Evolutionary conservation across 805 yeast genomes (phyloP), one percentile per base, ranked within the genome.

Genomic region (Hemisphaericaspora nanyangensis): DNA sequence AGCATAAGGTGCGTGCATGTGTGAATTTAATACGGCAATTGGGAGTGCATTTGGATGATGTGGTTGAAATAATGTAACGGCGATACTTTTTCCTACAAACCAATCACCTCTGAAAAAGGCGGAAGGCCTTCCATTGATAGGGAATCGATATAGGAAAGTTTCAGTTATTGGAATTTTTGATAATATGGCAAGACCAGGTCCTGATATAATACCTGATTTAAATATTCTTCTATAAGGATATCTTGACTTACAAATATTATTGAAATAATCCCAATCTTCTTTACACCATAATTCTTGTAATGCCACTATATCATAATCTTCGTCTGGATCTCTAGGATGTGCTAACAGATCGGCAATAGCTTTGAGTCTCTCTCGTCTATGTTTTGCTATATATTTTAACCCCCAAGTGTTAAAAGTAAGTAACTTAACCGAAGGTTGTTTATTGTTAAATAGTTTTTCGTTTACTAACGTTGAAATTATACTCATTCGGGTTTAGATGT

Each of bases 71-170:
- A 62, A 42, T 0, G 95, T 84, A 3, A 88, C 79, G 1, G 95
- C 84, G 15, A 88, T 77, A 7, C 91, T 76, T 56, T 93, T 93
- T 7, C 99, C 99, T 17, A 93, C 99, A 49, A 77, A 87, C 96
- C 97, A 93, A 58, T 93, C 99, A 27, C 99, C 99, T 42, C 98
- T 68, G 66, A 78, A 83, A 47, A 93, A 82, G 0, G 99, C 99
- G 30, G 88, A 79, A 2, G 98, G 95, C 37, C 96, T 70, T 2
- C 99, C 99, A 58, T 91, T 93, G 45, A 93, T 77, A 0, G 97
- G 95, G 55, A 87, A 93, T 16, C 95, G 67, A 55, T 85, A 84
- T 34, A 93, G 60, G 54, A 84, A 85, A 0, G 96, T 79, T 12
- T 80, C 76, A 35, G 74, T 82, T 27, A 93, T 88, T 3, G 97